A percentile compares a stretch with the other conserved stretches of the same genome.
Evolutionary conservation across 1,284 basidiomycete species (phyloP).

Genomic region (Ustilago crameri): DNA sequence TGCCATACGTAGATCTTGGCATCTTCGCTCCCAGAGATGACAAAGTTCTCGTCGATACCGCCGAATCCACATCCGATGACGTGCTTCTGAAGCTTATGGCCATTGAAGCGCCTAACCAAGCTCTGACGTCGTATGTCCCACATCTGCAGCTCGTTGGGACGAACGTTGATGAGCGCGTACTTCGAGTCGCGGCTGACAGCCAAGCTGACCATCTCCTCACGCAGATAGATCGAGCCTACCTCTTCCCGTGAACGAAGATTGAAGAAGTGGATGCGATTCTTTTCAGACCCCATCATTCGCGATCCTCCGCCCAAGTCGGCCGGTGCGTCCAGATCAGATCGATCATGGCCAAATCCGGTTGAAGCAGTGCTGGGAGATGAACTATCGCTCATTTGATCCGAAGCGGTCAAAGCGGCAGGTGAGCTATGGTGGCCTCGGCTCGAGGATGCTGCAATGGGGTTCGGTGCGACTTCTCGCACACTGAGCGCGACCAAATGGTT

Average conservation of each 20-base stretch:
- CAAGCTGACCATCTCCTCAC: conserved; percentile 76
- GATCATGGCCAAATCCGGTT: conserved; percentile 23
- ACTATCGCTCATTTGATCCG: conserved; percentile 36
- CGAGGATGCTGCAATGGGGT: conserved; percentile 10
- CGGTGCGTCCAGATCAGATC: conserved; percentile 11
- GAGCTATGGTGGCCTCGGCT: conserved; percentile 23
- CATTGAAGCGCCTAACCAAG: conserved; percentile 72
- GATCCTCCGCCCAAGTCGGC: conserved; percentile 67
- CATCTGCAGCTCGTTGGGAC: conserved; percentile 78
- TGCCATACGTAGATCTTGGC: conserved; percentile 92
- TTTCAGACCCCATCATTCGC: conserved; percentile 67
- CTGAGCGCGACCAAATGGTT: conserved; percentile 82
- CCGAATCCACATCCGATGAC: conserved; percentile 94
- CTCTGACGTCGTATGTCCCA: conserved; percentile 78
- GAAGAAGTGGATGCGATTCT: conserved; percentile 78
- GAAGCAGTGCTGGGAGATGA: conserved; percentile 20
- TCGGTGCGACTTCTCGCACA: conserved; percentile 28
- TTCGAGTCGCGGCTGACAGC: conserved; percentile 82
- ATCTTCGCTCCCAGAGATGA: conserved; percentile 89
- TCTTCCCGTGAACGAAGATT: conserved; percentile 73
- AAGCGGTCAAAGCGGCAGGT: conserved; percentile 29
- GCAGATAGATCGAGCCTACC: conserved; percentile 73
- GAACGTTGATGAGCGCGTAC: conserved; percentile 84
- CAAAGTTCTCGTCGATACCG: conserved; percentile 86
- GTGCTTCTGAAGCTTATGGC: conserved; percentile 70